Conservation (phyloP, 768 basidiomycete species). For the Erythrobasidium yunnanense region DNA sequence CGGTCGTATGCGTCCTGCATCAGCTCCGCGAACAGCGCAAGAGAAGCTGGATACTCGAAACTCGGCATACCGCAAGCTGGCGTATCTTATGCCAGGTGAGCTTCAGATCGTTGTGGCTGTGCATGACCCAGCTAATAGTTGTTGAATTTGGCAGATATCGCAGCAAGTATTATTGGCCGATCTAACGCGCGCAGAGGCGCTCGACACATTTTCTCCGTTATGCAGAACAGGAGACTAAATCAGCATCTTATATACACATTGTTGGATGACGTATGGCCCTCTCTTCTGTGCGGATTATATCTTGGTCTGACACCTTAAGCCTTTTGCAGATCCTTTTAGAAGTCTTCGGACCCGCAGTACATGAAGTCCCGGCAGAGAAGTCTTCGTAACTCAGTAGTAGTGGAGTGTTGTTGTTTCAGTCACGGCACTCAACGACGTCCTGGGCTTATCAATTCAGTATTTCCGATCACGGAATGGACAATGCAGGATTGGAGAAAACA, state of each 20-base stretch:
- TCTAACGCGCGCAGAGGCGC: conserved; percentile 89
- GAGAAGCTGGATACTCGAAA: conserved; percentile 71
- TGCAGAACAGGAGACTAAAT: conserved; percentile 89
- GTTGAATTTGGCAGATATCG: conserved; percentile 54
- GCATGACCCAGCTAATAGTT: not conserved
- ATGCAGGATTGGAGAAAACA: too few species aligned
- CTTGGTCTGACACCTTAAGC: not conserved
- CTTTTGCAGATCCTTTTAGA: conserved; percentile 3
- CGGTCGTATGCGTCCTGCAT: conserved; percentile 58
- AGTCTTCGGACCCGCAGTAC: not conserved
- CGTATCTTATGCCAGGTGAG: conserved; percentile 78
- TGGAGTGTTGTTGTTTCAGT: not conserved
- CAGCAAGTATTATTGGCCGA: conserved; percentile 96
- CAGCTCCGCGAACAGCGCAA: conserved; percentile 59
- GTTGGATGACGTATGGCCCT: conserved; percentile 31
- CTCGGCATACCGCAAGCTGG: conserved; percentile 80
- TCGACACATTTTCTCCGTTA: conserved; percentile 76
- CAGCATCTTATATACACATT: conserved; percentile 46
- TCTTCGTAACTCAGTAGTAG: not conserved
- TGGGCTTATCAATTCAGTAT: too few species aligned
- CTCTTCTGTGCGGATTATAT: not conserved
- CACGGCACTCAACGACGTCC: not conserved
- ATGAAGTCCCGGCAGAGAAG: not conserved
- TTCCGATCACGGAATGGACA: too few species aligned
- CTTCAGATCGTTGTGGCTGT: not conserved